Conservation (phyloP, 1,284 basidiomycete species). For the Flammula alnicola region DNA sequence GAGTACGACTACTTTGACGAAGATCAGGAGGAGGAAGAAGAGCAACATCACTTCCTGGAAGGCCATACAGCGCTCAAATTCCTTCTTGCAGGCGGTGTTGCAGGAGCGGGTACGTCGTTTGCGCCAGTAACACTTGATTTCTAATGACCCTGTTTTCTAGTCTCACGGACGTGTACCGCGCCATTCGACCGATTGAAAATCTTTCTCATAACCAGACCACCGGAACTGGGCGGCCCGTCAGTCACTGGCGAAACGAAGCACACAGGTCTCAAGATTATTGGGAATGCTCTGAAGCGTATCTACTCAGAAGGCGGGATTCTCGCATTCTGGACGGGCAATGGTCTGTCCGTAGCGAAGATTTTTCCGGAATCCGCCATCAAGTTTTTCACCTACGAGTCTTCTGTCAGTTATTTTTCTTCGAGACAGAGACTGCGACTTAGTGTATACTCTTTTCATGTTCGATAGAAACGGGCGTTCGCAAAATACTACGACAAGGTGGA, state of each 20-base stretch:
- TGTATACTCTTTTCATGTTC: conserved; percentile 23
- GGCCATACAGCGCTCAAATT: conserved; percentile 85
- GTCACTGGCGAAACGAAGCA: conserved; percentile 48
- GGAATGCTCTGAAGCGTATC: conserved; percentile 75
- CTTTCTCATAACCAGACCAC: conserved; percentile 89
- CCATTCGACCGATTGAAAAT: conserved; percentile 98
- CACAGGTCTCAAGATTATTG: conserved; percentile 73
- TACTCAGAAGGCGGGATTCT: conserved; percentile 87
- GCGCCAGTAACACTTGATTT: conserved; percentile 1
- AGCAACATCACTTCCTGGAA: conserved; percentile 68
- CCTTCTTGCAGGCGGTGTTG: conserved; percentile 91
- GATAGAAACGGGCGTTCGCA: conserved; percentile 91
- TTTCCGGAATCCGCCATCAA: conserved; percentile 99
- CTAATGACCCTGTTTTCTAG: conserved; percentile 42
- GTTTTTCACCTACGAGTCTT: conserved; percentile 94
- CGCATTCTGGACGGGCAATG: conserved; percentile 94
- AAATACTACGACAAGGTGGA: conserved; percentile 91
- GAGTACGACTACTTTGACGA: conserved; percentile 48
- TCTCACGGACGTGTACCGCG: conserved; percentile 95
- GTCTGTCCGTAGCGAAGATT: conserved; percentile 87
- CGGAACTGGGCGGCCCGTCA: conserved; percentile 64
- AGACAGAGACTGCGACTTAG: conserved; percentile 5
- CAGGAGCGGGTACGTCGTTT: conserved; percentile 78
- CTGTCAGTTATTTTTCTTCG: conserved; percentile 55
- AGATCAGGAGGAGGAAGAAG: conserved; percentile 65